Percentiles rank a stretch among this genome's conserved stretches.
Evolutionary conservation across 1,139 yeast species (phyloP).

Genomic region (Diutina siamensis): DNA sequence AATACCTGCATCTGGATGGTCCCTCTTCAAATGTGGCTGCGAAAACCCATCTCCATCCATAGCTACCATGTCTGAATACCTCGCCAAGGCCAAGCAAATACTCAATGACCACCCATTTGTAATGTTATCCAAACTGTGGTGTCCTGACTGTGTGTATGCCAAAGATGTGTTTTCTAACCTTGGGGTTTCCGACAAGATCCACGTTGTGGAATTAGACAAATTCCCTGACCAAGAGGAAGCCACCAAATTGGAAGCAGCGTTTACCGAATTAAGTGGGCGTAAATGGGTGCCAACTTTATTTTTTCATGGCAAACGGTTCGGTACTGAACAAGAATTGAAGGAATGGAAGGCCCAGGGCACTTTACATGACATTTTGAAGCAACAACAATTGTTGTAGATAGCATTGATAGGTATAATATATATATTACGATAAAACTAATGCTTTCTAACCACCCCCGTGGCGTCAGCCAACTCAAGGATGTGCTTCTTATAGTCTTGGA

Average conservation of each 20-base stretch:
- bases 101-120: conserved; percentile 36
- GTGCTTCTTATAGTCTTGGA: conserved; percentile 81
- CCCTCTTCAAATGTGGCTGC: too few species aligned
- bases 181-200: conserved; percentile 36
- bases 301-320: conserved; percentile 50
- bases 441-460: conserved; percentile 83
- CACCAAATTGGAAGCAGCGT: conserved; percentile 42
- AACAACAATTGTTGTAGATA: background rate
- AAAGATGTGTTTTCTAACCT: conserved; percentile 41
- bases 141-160: conserved; percentile 65
- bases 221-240: conserved; percentile 41
- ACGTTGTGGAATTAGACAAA: conserved; percentile 50
- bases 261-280: conserved; percentile 46
- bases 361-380: background rate
- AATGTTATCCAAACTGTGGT: conserved; percentile 63
- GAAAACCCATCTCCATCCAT: background rate
- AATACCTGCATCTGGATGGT: too few species aligned
- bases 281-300: conserved; percentile 68
- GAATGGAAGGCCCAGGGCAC: conserved; percentile 12
- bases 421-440: conserved; percentile 31
- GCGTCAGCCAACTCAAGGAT: conserved; percentile 67
- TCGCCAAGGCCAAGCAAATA: conserved; percentile 1
- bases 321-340: conserved; percentile 37
- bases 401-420: background rate
- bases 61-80: background rate